Conservation (phyloP, 1,284 basidiomycete species). For the Ceratobasidium sp. region DNA sequence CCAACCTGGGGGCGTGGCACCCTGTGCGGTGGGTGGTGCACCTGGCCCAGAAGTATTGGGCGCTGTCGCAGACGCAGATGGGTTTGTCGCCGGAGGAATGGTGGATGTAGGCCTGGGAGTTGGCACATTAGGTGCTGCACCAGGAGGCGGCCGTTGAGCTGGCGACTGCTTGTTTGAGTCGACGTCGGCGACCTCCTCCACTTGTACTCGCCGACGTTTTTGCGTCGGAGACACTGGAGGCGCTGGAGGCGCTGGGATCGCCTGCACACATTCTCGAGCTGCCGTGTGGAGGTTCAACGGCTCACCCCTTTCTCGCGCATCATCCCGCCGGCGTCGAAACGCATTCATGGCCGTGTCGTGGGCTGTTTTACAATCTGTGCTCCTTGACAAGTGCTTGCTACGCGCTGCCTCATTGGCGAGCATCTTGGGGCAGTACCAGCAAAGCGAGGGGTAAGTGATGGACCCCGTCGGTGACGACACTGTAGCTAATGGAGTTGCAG, state of each 20-base stretch:
- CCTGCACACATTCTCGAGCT: neutral
- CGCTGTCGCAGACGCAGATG: neutral
- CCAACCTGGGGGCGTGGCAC: too few relatives aligned
- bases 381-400: neutral
- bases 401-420: neutral
- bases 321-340: neutral
- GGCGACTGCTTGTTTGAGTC: neutral
- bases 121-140: neutral
- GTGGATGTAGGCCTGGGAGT: neutral
- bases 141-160: neutral
- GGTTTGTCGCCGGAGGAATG: neutral
- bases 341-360: neutral
- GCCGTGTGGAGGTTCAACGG: neutral
- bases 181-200: slow-evolving; percentile 20
- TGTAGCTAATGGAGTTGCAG: neutral
- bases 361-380: neutral
- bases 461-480: too few relatives aligned
- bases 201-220: neutral
- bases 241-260: neutral
- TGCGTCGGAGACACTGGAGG: neutral
- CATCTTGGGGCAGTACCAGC: neutral
- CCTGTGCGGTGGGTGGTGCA: too few relatives aligned
- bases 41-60: neutral
- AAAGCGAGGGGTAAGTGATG: neutral
- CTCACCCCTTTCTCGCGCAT: neutral